A percentile compares a stretch with the other conserved stretches of the same genome.
phyloP scores from a whole-genome alignment of 202 grass and related monocot genomes.

The Schoenoplectus triqueter region DNA sequence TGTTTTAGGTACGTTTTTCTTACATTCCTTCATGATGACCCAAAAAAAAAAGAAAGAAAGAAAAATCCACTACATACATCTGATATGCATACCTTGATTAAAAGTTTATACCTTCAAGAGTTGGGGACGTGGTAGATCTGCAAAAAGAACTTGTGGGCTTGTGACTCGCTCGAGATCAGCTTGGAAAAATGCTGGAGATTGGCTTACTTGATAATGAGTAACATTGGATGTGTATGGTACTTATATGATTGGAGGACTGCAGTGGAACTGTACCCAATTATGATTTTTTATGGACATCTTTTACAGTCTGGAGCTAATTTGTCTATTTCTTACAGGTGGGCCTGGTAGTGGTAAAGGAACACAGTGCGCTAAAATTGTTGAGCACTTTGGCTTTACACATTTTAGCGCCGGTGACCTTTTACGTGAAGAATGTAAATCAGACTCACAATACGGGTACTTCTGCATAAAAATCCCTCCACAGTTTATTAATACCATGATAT shows the following conservation, averaged over 20 bases:
- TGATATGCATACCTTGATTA: neutral
- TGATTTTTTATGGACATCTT: neutral
- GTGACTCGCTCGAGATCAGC: no score
- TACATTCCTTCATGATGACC: slow-evolving; percentile 21
- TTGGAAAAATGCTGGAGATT: no score
- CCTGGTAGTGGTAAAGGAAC: slow-evolving; percentile 94
- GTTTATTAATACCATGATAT: slow-evolving; percentile 11
- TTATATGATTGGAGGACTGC: neutral
- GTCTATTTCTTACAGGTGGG: slow-evolving; percentile 51
- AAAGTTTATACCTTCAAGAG: neutral
- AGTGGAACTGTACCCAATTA: neutral
- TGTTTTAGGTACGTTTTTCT: slow-evolving; percentile 62
- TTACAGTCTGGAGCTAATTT: slow-evolving; percentile 33
- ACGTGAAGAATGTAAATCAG: slow-evolving; percentile 70
- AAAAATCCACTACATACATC: neutral
- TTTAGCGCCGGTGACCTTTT: slow-evolving; percentile 83
- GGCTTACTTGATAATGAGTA: neutral
- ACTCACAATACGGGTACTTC: slow-evolving; percentile 68
- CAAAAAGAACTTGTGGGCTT: no score
- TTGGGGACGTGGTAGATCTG: neutral
- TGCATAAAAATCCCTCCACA: slow-evolving; percentile 17
- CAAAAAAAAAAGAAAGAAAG: neutral
- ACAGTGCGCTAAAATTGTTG: slow-evolving; percentile 73
- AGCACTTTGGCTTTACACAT: slow-evolving; percentile 81
- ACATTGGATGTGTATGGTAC: neutral